phyloP scores from a whole-genome alignment of 345 rosid species.

The Firmiana major region DNA sequence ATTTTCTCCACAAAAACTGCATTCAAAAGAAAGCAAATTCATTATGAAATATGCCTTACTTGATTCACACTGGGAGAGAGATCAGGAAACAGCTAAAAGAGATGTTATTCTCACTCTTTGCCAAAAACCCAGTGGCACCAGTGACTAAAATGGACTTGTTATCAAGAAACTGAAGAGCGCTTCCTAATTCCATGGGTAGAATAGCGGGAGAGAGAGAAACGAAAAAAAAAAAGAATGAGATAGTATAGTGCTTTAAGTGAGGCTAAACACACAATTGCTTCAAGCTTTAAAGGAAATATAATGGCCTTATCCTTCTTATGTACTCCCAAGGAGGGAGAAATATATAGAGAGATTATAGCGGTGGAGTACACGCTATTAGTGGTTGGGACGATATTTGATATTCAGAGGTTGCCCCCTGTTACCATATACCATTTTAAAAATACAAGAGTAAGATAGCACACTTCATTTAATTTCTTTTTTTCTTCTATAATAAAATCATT shows the following conservation, averaged over 20 bases:
- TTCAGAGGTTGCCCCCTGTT: background rate
- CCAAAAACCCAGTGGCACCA: constrained; percentile 61
- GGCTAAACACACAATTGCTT: background rate
- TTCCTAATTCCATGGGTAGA: constrained; percentile 48
- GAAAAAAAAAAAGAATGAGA: background rate
- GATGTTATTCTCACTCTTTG: constrained; percentile 35
- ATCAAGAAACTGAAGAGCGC: constrained; percentile 48
- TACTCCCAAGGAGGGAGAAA: background rate
- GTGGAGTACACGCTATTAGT: constrained; percentile 1
- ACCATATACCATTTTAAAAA: background rate
- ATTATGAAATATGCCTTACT: background rate
- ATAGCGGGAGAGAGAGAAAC: background rate
- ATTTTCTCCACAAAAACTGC: constrained; percentile 83
- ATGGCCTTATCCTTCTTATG: background rate
- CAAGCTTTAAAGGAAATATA: background rate
- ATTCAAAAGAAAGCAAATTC: background rate
- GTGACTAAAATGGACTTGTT: constrained; percentile 51
- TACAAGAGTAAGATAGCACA: background rate
- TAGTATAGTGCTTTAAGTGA: background rate
- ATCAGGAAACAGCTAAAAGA: background rate
- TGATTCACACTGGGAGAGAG: background rate
- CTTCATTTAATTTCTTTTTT: background rate
- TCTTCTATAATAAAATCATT: background rate
- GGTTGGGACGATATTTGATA: background rate
- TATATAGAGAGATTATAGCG: background rate